Evolutionary conservation across 352 stramenopile genomes (phyloP).

Genomic region (Phytopythium ostracodes): DNA sequence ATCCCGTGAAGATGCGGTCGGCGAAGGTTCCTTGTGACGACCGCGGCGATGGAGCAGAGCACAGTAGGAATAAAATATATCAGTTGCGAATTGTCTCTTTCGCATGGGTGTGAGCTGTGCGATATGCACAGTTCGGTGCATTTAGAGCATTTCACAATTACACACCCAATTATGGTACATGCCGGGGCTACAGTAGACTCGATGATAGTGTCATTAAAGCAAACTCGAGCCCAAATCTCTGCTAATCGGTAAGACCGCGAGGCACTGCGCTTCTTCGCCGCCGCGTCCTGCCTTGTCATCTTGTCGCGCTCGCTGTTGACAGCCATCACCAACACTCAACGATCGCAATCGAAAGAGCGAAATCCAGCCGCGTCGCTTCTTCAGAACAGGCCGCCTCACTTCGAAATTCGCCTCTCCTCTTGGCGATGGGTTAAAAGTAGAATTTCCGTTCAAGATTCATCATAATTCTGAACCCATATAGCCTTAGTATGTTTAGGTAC

Average conservation of each 20-base stretch:
- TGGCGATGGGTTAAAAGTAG: not conserved
- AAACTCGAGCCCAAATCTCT: too few relatives aligned
- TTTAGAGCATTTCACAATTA: not conserved
- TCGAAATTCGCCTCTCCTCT: too few relatives aligned
- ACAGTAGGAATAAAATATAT: not conserved
- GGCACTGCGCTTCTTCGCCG: too few relatives aligned
- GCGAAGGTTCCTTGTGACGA: not conserved
- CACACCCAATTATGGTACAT: not conserved
- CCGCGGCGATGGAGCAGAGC: not conserved
- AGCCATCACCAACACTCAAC: not conserved
- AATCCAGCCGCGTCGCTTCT: slow-evolving; percentile 2
- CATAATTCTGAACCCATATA: slow-evolving; percentile 1
- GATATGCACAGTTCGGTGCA: slow-evolving; percentile 1
- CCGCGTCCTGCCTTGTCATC: too few relatives aligned
- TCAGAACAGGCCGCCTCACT: not conserved
- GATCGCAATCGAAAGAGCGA: not conserved
- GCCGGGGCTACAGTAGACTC: too few relatives aligned
- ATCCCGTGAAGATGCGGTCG: not conserved
- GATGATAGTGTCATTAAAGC: too few relatives aligned
- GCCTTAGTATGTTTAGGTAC: too few relatives aligned
- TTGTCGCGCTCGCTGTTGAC: too few relatives aligned
- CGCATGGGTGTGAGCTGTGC: not conserved
- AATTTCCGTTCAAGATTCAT: not conserved
- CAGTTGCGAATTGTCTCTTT: not conserved
- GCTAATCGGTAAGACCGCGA: too few relatives aligned